A percentile compares a stretch with the other conserved stretches of the same genome.
Evolutionary conservation across 1,139 yeast genomes (phyloP).

Genomic region (Geotrichum phurueaensis): DNA sequence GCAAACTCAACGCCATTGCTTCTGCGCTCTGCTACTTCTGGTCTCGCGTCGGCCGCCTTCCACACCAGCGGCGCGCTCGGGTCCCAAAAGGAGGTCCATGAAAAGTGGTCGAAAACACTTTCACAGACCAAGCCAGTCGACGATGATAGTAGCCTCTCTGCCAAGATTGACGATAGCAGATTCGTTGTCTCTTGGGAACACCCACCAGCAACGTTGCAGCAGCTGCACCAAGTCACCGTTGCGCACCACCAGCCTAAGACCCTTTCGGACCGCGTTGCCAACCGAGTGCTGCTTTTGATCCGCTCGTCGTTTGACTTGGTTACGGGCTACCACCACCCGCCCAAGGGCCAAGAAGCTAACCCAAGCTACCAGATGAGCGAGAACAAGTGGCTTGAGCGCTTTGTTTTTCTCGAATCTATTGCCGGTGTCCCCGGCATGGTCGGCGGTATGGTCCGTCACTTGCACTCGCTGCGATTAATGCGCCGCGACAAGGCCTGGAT

Average conservation of each 20-base stretch:
- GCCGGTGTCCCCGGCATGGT: slow-evolving; percentile 82
- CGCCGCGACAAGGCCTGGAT: slow-evolving; percentile 72
- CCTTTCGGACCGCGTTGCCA: slow-evolving; percentile 51
- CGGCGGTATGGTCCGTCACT: slow-evolving; percentile 63
- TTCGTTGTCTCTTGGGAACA: slow-evolving; percentile 18
- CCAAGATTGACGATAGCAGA: slow-evolving; percentile 7
- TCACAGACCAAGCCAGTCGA: slow-evolving; percentile 7
- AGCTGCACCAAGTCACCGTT: slow-evolving; percentile 33
- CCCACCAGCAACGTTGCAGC: slow-evolving; percentile 6
- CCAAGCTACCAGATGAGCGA: slow-evolving; percentile 56
- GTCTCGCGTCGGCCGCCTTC: background rate
- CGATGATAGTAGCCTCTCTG: background rate
- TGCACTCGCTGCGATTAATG: slow-evolving; percentile 54
- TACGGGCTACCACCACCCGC: slow-evolving; percentile 59
- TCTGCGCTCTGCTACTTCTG: background rate
- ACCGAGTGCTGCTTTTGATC: slow-evolving; percentile 41
- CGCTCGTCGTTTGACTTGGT: slow-evolving; percentile 52
- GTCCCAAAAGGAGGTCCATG: slow-evolving; percentile 10
- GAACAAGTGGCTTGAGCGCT: slow-evolving; percentile 61
- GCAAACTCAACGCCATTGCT: background rate
- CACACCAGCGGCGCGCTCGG: background rate
- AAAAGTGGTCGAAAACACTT: slow-evolving; percentile 13
- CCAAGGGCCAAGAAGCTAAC: slow-evolving; percentile 38
- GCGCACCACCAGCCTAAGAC: slow-evolving; percentile 52
- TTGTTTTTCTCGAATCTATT: slow-evolving; percentile 61